Conservation (phyloP, 495 filamentous ascomycete genomes). For the Xylona heveae region DNA sequence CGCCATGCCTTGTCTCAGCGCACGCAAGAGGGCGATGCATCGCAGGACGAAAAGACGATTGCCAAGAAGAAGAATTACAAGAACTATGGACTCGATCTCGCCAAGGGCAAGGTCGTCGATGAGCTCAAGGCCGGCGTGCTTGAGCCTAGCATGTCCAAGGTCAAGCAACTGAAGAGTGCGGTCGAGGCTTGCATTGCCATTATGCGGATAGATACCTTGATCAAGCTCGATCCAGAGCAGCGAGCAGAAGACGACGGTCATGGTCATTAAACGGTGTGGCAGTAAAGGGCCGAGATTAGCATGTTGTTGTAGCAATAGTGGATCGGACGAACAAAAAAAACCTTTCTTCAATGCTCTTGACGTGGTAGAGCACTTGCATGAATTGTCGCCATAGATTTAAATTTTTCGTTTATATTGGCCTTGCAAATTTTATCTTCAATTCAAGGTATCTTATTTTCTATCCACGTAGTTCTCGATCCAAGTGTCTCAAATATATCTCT, state of each 20-base stretch:
- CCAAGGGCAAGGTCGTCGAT: conserved; percentile 79
- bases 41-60: conserved; percentile 67
- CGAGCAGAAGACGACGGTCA: conserved; percentile 53
- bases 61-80: conserved; percentile 92
- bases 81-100: conserved; percentile 89
- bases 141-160: conserved; percentile 96
- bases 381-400: too few species aligned
- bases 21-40: conserved; percentile 58
- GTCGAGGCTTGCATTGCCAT: conserved; percentile 98
- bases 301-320: too few species aligned
- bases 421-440: too few species aligned
- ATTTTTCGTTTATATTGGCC: too few species aligned
- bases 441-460: too few species aligned
- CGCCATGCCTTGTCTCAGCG: conserved; percentile 88
- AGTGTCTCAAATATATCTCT: too few species aligned
- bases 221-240: conserved; percentile 89
- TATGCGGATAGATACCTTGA: conserved; percentile 97
- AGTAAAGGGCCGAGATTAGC: too few species aligned
- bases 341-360: too few species aligned
- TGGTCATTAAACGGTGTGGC: conserved; percentile 26
- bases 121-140: conserved; percentile 84
- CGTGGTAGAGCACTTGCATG: too few species aligned
- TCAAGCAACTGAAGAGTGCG: conserved; percentile 93
- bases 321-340: too few species aligned
- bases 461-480: too few species aligned